phyloP scores from a whole-genome alignment of 768 basidiomycete species.

The Piloderma croceum region DNA sequence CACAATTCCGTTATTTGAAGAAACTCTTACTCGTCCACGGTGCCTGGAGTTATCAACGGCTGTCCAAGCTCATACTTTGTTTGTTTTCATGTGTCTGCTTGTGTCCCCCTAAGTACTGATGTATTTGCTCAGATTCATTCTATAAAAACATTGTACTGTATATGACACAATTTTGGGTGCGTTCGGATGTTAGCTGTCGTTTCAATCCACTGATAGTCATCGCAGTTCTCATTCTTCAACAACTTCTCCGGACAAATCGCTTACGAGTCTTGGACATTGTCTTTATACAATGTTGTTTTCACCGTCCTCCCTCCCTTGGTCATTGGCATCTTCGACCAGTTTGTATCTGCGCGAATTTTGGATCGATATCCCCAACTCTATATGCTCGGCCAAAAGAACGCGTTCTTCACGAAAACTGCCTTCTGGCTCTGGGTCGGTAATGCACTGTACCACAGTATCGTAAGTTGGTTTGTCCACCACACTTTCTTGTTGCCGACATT shows the following conservation, averaged over 20 bases:
- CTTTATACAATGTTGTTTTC: constrained; percentile 94
- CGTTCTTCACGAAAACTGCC: constrained; percentile 84
- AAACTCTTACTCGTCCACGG: constrained; percentile 96
- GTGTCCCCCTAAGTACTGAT: constrained; percentile 4
- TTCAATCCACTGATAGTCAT: constrained; percentile 7
- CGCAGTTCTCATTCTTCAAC: constrained; percentile 97
- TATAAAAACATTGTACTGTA: constrained; percentile 99
- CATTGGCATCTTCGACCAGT: constrained; percentile 97
- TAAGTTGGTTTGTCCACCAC: constrained; percentile 30
- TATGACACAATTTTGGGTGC: constrained; percentile 98
- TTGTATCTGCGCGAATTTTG: constrained; percentile 92
- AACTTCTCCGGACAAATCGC: constrained; percentile 99
- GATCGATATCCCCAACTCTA: constrained; percentile 98
- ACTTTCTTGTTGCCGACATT: constrained; percentile 1
- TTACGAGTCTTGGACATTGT: constrained; percentile 98
- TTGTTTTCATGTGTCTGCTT: constrained; percentile 25
- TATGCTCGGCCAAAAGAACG: constrained; percentile 88
- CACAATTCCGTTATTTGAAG: constrained; percentile 93
- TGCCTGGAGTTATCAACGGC: constrained; percentile 94
- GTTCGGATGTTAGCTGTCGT: constrained; percentile 9
- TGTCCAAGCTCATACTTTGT: constrained; percentile 96
- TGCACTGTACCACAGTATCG: constrained; percentile 85
- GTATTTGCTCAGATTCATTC: constrained; percentile 73
- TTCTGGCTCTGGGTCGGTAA: constrained; percentile 93
- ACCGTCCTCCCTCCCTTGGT: constrained; percentile 94